Conservation (phyloP, 2,329 filamentous ascomycete species). For the Lecanoromycetidae sp. region DNA sequence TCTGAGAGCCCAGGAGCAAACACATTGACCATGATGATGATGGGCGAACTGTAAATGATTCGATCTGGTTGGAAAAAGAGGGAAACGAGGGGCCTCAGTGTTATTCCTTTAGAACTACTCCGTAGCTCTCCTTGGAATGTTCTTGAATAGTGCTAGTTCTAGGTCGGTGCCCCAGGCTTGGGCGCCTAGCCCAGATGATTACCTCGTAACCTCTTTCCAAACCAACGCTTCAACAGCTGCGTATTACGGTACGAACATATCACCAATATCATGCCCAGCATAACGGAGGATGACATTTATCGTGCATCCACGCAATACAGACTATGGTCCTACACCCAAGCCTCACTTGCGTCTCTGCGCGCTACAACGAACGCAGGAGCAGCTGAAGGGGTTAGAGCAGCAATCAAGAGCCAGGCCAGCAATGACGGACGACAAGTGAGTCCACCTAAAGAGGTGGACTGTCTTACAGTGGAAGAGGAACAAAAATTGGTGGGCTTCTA, state of each 20-base stretch:
- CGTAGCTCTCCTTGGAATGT: too few species aligned
- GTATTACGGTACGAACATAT: too few species aligned
- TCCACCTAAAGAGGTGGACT: slow-evolving; percentile 42
- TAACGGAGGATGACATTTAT: slow-evolving; percentile 88
- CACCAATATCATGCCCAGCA: background rate
- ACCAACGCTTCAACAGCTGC: too few species aligned
- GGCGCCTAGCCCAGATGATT: background rate
- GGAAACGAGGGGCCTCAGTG: too few species aligned
- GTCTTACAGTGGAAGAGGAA: slow-evolving; percentile 75
- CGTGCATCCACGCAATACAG: slow-evolving; percentile 79
- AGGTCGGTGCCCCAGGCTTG: too few species aligned
- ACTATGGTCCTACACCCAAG: slow-evolving; percentile 79
- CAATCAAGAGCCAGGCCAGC: slow-evolving; percentile 35
- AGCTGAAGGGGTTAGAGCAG: slow-evolving; percentile 51
- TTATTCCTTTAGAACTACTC: too few species aligned
- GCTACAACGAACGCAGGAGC: slow-evolving; percentile 69
- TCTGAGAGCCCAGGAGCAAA: too few species aligned
- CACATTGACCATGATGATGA: too few species aligned
- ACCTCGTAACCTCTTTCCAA: too few species aligned
- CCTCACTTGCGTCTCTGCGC: slow-evolving; percentile 59
- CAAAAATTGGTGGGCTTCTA: slow-evolving; percentile 70
- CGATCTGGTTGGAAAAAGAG: too few species aligned
- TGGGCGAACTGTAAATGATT: too few species aligned
- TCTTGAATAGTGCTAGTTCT: too few species aligned
- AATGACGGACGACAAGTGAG: slow-evolving; percentile 16